Evolutionary conservation across 371 early-diverging fungal species (phyloP), one percentile per base, ranked within the genome.

Genomic region (Mucor plumbeus): DNA sequence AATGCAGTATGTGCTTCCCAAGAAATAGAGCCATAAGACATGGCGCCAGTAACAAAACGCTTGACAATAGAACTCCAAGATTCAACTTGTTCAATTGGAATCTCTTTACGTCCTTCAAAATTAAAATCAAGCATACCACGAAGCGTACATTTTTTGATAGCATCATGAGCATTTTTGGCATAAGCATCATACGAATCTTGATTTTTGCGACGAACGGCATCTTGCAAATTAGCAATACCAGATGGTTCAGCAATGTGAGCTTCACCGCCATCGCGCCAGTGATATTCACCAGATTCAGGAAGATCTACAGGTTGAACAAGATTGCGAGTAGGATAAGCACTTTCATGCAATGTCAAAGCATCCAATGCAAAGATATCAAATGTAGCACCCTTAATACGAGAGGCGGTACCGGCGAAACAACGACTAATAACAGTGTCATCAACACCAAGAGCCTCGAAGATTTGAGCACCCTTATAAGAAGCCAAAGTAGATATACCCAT

Each of bases 401-500:
- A 94, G 15, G 97, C 94, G 11, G 99, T 98, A 60, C 97, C 97
- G 33, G 90, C 86, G 76, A 98, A 97, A 73, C 97, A 97, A 48
- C 89, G 87, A 17, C 87, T 85, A 60, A 98, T 91, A 43, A 98
- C 96, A 40, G 91, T 84, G 43, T 90, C 87, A 61, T 94, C 94
- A 5, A 98, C 76, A 69, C 99, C 99, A 11, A 98, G 87, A 9
- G 96, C 96, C 77, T 98, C 99, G 75, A 98, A 97, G 70, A 96
- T 96, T 82, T 98, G 97, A 6, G 99, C 97, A 53, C 97, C 99
- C 80, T 97, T 97, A 88, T 98, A 98, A 21, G 93, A 92, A 76
- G 97, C 97, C 63, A 98, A 79, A 5, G 99, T 97, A 14, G 97
- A 97, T 58, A 98, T 97, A 68, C 99, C 99, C 99, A 98, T 98